Evolutionary conservation across 1,284 basidiomycete genomes (phyloP), one percentile per base, ranked within the genome.

Genomic region (Sphaerobolus stellatus): DNA sequence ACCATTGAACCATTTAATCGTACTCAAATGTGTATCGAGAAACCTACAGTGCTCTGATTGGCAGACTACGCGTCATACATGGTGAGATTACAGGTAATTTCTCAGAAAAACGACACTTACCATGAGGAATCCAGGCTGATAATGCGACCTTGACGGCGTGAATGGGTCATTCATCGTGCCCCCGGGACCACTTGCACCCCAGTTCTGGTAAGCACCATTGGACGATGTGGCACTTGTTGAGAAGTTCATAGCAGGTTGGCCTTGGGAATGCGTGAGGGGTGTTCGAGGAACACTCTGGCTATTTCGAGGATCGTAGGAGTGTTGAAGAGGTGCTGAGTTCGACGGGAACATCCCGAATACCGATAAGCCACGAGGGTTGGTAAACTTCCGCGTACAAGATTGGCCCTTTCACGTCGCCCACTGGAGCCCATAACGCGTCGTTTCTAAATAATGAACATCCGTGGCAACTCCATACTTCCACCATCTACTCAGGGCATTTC

Each of bases 91-190:
- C 22, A 14, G 14, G 13, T 43, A n/a, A 3, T 6, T 43, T 5
- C 11, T 4, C 4, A 51, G 14, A 20, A 4, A 43, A 30, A 16
- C 27, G 14, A 40, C 22, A 54, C 53, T 14, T 27, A 54, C 53
- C 53, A 54, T 54, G 11, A 54, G 30, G 44, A 54, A 54, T 14
- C 53, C 53, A 40, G 53, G 53, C 28, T 54, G 53, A 44, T 54
- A 54, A 44, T 54, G 53, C n/a, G 53, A 54, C 38, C 53, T 54
- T 4, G 53, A 54, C 6, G 46, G 45, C 28, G 53, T 49, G 28
- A 54, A 54, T 7, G 53, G 53, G 16, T 54, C 53, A 33, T 48
- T 49, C n/a, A 54, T 40, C 13, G 34, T 36, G 20, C 51, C 45
- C 7, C 31, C 44, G 31, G 47, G 4, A 38, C 27, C 18, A 20